These are phyloP conservation scores for Xylariaceae sp. DNA, from an alignment of 2,329 filamentous ascomycete genomes.

Conservation along the genomic window DNA sequence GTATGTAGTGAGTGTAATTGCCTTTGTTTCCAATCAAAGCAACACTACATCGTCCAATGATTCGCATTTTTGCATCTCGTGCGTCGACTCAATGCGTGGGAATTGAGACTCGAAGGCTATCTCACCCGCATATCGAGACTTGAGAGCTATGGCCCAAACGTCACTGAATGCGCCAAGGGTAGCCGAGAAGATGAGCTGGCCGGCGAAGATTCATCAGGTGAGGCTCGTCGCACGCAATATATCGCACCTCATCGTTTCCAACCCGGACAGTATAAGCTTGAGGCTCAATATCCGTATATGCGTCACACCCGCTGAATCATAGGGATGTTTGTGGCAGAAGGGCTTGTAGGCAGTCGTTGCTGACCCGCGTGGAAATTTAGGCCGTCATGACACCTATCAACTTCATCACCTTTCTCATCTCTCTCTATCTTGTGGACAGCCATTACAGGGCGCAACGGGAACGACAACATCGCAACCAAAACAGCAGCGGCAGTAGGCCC, in stretches of 20 bases:
- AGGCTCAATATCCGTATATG: background rate
- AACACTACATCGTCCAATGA: no score
- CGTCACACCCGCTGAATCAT: background rate
- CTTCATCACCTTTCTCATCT: constrained; percentile 63
- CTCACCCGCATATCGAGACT: background rate
- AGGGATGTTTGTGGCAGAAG: background rate
- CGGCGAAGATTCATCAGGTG: constrained; percentile 25
- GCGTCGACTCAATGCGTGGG: no score
- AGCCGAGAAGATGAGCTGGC: constrained; percentile 4
- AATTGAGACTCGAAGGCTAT: no score
- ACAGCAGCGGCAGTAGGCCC: constrained; percentile 20
- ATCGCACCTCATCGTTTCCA: background rate
- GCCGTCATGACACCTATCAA: constrained; percentile 60
- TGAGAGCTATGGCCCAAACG: constrained; percentile 3
- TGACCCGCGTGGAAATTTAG: constrained; percentile 25
- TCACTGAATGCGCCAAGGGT: background rate
- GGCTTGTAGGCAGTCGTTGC: background rate
- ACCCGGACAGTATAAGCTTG: background rate
- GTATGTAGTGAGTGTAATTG: no score
- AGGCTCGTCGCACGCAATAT: constrained; percentile 4
- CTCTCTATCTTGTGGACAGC: constrained; percentile 61
- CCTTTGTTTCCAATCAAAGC: no score
- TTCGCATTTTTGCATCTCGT: no score
- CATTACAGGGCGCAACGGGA: constrained; percentile 50
- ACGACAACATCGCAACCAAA: background rate